Percentiles rank a stretch among this genome's conserved stretches.
These are phyloP conservation scores for Naganishia friedmannii DNA, from an alignment of 768 basidiomycete genomes.

Conservation along the genomic window DNA sequence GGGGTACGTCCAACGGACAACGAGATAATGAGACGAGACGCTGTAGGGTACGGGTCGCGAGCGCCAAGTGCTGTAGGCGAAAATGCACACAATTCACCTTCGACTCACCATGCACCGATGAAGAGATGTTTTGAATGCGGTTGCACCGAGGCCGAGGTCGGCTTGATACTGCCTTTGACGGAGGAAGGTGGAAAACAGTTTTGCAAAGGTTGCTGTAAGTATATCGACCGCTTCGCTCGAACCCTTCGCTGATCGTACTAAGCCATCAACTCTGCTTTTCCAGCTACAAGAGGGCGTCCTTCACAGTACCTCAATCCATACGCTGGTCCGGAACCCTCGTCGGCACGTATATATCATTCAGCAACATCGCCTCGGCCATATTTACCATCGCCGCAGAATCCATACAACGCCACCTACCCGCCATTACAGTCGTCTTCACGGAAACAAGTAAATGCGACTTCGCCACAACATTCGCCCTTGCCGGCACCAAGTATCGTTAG, in stretches of 20 bases:
- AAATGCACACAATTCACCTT: neutral
- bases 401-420: slow-evolving; percentile 3
- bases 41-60: neutral
- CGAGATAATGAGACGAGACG: neutral
- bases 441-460: neutral
- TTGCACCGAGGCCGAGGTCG: slow-evolving; percentile 5
- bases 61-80: neutral
- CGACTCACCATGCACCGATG: neutral
- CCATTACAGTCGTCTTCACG: neutral
- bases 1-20: neutral
- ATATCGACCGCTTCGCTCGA: no score
- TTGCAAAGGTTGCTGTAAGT: slow-evolving; percentile 23
- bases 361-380: slow-evolving; percentile 16
- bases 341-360: neutral
- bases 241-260: neutral
- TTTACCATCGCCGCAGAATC: neutral
- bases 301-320: slow-evolving; percentile 4
- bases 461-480: neutral
- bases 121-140: slow-evolving; percentile 22
- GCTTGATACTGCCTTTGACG: slow-evolving; percentile 13
- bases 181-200: slow-evolving; percentile 19
- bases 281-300: slow-evolving; percentile 5
- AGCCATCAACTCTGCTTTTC: neutral
- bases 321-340: neutral
- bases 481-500: neutral